A percentile compares a stretch with the other conserved stretches of the same genome.
phyloP scores from a whole-genome alignment of 208 protist species.

The Endotrypanum monterogeii region DNA sequence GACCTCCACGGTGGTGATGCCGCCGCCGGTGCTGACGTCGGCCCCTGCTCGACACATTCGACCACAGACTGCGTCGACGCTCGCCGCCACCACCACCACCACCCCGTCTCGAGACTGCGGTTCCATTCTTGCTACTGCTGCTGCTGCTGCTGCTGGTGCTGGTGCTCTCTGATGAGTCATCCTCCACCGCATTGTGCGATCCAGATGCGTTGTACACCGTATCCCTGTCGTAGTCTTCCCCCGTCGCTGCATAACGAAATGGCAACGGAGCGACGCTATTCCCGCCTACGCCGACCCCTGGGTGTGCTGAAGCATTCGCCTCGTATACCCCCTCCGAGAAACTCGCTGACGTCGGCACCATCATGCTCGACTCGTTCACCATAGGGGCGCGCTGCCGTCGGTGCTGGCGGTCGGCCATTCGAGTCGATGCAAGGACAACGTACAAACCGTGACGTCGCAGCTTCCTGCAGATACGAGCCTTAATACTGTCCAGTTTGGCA shows the following conservation, averaged over 20 bases:
- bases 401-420: conserved; percentile 31
- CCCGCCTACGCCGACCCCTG: background rate
- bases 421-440: conserved; percentile 48
- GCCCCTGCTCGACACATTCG: background rate
- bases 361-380: conserved; percentile 19
- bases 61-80: background rate
- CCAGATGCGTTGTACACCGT: conserved; percentile 13
- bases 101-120: background rate
- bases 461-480: conserved; percentile 35
- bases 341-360: conserved; percentile 4
- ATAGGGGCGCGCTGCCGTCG: conserved; percentile 25
- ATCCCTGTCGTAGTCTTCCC: conserved; percentile 11
- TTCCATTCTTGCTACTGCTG: background rate
- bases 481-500: conserved; percentile 36
- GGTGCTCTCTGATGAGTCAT: conserved; percentile 7
- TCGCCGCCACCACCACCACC: background rate
- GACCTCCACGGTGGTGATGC: background rate
- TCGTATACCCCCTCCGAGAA: background rate
- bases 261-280: background rate
- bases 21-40: background rate
- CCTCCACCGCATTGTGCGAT: background rate
- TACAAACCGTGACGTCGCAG: conserved; percentile 36
- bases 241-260: background rate
- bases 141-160: conserved; percentile 9
- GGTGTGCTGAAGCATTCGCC: background rate